A percentile compares a stretch with the other conserved stretches of the same genome.
Evolutionary conservation across 352 stramenopile species (phyloP).

Genomic region (Blastocystis sp.): DNA sequence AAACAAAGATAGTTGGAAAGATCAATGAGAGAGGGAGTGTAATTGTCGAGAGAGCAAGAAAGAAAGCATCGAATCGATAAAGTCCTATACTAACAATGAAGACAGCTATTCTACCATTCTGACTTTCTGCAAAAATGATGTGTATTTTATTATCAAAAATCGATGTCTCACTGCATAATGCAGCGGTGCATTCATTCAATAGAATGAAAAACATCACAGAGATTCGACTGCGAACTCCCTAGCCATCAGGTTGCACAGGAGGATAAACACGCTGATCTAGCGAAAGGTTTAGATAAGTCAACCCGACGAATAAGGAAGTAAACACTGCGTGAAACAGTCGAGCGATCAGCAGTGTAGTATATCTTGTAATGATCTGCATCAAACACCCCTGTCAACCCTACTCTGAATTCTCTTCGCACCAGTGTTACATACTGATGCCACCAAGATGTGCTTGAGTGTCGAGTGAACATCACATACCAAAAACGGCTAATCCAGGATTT

Average conservation of each 20-base stretch:
- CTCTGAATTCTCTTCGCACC: neutral
- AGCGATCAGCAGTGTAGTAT: neutral
- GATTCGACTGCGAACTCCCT: neutral
- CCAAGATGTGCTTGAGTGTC: neutral
- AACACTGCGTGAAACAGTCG: neutral
- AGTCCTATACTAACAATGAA: neutral
- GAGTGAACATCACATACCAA: neutral
- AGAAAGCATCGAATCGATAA: slow-evolving; percentile 9
- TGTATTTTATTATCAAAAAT: neutral
- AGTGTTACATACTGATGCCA: neutral
- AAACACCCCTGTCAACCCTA: neutral
- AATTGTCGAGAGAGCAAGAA: neutral
- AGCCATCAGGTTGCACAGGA: neutral
- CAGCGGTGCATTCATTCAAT: neutral
- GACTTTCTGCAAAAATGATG: neutral
- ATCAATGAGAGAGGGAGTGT: neutral
- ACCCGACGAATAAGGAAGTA: neutral
- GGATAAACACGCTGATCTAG: neutral
- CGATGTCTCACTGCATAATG: neutral
- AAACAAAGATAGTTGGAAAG: neutral
- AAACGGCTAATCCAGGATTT: neutral
- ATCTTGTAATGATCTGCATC: neutral
- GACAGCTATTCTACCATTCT: neutral
- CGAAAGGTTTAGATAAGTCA: neutral
- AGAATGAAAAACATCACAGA: slow-evolving; percentile 4